Base-by-base conservation (phyloP, 2,329 filamentous ascomycete genomes). In the Sarocladium brachiariae region DNA sequence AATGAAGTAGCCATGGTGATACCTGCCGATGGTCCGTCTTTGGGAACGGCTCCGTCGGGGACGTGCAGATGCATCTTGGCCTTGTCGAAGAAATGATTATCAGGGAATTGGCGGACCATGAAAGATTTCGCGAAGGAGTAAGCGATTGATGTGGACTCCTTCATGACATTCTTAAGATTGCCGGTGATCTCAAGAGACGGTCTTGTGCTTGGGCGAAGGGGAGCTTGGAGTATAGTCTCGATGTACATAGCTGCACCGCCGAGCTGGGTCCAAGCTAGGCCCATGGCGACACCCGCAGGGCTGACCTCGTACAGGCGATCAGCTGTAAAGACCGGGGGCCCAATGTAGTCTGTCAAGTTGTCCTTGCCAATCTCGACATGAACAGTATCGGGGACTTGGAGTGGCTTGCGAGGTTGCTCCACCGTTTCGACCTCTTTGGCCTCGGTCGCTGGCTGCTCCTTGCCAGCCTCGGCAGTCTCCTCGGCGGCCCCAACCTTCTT, bases 1-100 rank as follows among this genome's bases (percentile, higher is more conserved):
- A 99, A 70, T 52, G 87, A 90, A 6, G 90, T 95, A n/a, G 93
- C 87, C 93, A 99, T 99, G 6, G 93, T 99, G 62, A 99, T 93
- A 65, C 93, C 93, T 18, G 93, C 93, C 45, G 86, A 91, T 4
- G 88, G 88, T 0, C 87, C 93, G 64, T 99, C 93, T 71, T 99
- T 99, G 58, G 87, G 88, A 51, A 96, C 91, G 8, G 93, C 93
- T 5, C 93, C 93, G 66, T 99, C 93, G 0, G 93, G 93, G 53
- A 95, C 95, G 73, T 99, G 93, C 57, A 99, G 76, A 69, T 99
- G 93, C 64, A 99, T 81, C 70, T 87, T 89, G 9, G 92, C 93
- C 71, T 93, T 91, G 64, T 97, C 89, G 62, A 99, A 96, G 76
- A 97, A 99, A 65, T 84, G 81, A 69, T 99, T 99, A 52, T 89